These are phyloP conservation scores for Pythium insidiosum DNA, from an alignment of 352 stramenopile genomes.

Conservation along the genomic window DNA sequence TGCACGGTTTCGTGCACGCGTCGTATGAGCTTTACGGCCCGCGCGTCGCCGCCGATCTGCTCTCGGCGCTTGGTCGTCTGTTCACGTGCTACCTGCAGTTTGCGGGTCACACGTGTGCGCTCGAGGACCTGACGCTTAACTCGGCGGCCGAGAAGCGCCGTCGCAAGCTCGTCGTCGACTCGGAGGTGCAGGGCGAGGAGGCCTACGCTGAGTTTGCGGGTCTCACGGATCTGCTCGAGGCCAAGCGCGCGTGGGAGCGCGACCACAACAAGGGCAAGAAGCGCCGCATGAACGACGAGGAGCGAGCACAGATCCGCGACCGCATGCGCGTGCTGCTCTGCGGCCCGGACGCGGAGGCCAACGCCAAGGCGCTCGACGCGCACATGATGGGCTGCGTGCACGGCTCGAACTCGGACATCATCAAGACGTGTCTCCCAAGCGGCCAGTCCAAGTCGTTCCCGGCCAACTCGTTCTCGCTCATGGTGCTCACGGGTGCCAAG, in stretches of 20 bases:
- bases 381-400: conserved; percentile 89
- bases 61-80: conserved; percentile 84
- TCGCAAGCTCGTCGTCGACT: conserved; percentile 83
- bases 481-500: conserved; percentile 99
- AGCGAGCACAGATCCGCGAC: conserved; percentile 61
- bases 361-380: conserved; percentile 73
- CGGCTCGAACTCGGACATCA: conserved; percentile 94
- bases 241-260: conserved; percentile 40
- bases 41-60: conserved; percentile 74
- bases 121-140: conserved; percentile 98
- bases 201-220: conserved; percentile 82
- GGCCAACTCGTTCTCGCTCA: conserved; percentile 98
- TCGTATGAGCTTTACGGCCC: conserved; percentile 90
- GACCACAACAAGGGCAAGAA: conserved; percentile 40
- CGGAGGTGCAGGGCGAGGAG: conserved; percentile 71
- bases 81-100: conserved; percentile 99
- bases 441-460: conserved; percentile 98
- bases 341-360: conserved; percentile 60
- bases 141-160: conserved; percentile 89
- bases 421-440: conserved; percentile 97
- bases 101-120: conserved; percentile 96
- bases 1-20: conserved; percentile 97
- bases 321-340: conserved; percentile 71
- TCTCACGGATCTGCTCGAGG: conserved; percentile 52
- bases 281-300: conserved; percentile 79